Evolutionary conservation across 495 filamentous ascomycete genomes (phyloP).

Genomic region (Penicillium fimorum): DNA sequence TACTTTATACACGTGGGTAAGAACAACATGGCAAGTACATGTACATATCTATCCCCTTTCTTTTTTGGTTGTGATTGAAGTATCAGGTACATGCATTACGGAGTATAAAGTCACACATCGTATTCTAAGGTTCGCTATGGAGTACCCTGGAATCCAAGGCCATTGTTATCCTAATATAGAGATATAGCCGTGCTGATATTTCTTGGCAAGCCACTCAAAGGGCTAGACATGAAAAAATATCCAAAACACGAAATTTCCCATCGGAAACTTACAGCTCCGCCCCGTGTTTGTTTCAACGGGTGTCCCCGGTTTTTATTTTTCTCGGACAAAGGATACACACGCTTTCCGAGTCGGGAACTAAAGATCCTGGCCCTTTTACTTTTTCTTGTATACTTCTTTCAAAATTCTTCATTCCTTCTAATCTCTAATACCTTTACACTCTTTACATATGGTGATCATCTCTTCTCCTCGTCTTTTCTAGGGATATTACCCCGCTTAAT

Average conservation of each 20-base stretch:
- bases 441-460: conserved; percentile 17
- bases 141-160: neutral
- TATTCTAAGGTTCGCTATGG: neutral
- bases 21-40: no score
- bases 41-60: no score
- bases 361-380: conserved; percentile 7
- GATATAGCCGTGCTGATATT: neutral
- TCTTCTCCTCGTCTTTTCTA: conserved; percentile 11
- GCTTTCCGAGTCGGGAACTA: conserved; percentile 4
- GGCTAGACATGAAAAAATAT: neutral
- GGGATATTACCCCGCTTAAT: conserved; percentile 1
- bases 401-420: conserved; percentile 5
- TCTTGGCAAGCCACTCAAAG: neutral
- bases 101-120: neutral
- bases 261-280: conserved; percentile 4
- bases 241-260: neutral
- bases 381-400: conserved; percentile 10
- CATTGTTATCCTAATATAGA: neutral
- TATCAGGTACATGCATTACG: neutral
- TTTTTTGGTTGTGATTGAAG: no score
- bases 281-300: conserved; percentile 1
- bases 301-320: conserved; percentile 2
- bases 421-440: conserved; percentile 2
- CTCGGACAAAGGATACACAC: neutral
- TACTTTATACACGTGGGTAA: neutral